phyloP scores from a whole-genome alignment of 345 rosid species.

The Salix arbutifolia region DNA sequence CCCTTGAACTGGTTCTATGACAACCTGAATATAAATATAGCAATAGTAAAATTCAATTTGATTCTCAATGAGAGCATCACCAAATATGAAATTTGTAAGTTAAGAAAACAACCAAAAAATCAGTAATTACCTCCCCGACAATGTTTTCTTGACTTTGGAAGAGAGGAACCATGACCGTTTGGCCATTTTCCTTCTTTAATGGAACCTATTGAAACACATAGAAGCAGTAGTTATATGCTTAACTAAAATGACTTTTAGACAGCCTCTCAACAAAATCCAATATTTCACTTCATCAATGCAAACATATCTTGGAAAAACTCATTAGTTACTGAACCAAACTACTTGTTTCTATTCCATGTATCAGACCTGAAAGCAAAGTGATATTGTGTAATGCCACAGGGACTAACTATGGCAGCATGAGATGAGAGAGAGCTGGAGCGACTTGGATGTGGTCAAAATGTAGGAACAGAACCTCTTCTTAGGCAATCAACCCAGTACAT shows the following conservation, averaged over 20 bases:
- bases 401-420: not conserved
- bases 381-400: not conserved
- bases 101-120: constrained; percentile 4
- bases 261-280: not conserved
- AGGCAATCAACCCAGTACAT: not conserved
- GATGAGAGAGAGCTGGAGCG: not conserved
- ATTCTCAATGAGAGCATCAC: not conserved
- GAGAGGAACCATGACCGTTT: constrained; percentile 45
- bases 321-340: not conserved
- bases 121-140: constrained; percentile 41
- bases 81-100: not conserved
- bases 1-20: constrained; percentile 75
- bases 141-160: constrained; percentile 54
- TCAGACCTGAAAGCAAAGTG: not conserved
- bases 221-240: not conserved
- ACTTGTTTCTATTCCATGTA: not conserved
- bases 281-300: not conserved
- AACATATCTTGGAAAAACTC: not conserved
- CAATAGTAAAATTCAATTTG: not conserved
- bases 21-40: constrained; percentile 18
- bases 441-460: not conserved
- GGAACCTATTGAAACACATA: constrained; percentile 32
- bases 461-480: not conserved
- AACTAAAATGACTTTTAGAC: not conserved
- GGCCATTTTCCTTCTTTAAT: constrained; percentile 54